A percentile compares a stretch with the other conserved stretches of the same genome.
These are phyloP conservation scores for Beauveria scarabaeidicola DNA, from an alignment of 2,329 filamentous ascomycete genomes.

Conservation along the genomic window DNA sequence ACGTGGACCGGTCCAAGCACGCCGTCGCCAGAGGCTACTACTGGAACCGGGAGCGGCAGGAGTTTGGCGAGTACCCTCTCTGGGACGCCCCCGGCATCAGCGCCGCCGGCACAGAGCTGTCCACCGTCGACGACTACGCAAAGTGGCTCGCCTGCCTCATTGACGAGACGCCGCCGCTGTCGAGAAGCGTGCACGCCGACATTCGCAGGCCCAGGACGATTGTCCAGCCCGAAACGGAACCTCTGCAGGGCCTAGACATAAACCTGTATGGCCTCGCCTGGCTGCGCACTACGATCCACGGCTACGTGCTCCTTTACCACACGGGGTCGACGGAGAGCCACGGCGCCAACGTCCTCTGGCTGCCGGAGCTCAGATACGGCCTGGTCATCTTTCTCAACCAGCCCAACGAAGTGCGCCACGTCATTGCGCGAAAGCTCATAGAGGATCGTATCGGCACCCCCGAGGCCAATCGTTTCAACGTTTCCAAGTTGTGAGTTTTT, in stretches of 20 bases:
- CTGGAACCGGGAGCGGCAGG: constrained; percentile 23
- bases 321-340: constrained; percentile 21
- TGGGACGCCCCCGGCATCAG: constrained; percentile 22
- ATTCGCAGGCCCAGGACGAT: constrained; percentile 22
- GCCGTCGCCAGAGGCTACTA: constrained; percentile 34
- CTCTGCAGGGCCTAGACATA: constrained; percentile 1
- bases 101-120: constrained; percentile 35
- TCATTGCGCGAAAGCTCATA: constrained; percentile 22
- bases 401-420: constrained; percentile 24
- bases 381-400: constrained; percentile 33
- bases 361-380: constrained; percentile 24
- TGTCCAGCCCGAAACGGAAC: constrained; percentile 20
- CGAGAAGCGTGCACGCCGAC: constrained; percentile 18
- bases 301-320: constrained; percentile 23
- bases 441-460: constrained; percentile 22
- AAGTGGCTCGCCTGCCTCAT: constrained; percentile 44
- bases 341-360: constrained; percentile 22
- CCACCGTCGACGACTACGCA: constrained; percentile 40
- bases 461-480: constrained; percentile 15
- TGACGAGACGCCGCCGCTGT: constrained; percentile 19
- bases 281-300: constrained; percentile 19
- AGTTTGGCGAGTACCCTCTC: constrained; percentile 21
- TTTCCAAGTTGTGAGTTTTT: constrained; percentile 16
- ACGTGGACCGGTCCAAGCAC: constrained; percentile 18
- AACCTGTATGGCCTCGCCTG: constrained; percentile 23